Conservation (phyloP, 2,329 filamentous ascomycete genomes). For the Penicillium sp. region DNA sequence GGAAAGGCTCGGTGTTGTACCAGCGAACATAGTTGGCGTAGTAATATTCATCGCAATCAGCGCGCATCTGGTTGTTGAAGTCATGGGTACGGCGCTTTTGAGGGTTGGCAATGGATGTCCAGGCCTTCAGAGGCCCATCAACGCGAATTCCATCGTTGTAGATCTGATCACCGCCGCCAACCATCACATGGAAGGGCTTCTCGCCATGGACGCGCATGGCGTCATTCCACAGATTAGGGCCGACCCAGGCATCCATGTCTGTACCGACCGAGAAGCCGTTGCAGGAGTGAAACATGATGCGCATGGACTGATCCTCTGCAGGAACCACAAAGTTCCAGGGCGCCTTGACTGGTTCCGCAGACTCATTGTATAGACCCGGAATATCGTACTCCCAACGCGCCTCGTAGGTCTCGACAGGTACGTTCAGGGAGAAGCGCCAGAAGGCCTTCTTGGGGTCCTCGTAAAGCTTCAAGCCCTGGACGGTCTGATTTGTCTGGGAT, state of each 20-base stretch:
- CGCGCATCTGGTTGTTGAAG: slow-evolving; percentile 70
- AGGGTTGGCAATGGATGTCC: slow-evolving; percentile 67
- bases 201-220: slow-evolving; percentile 65
- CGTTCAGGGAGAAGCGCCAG: slow-evolving; percentile 63
- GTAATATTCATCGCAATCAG: slow-evolving; percentile 66
- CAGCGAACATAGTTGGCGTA: slow-evolving; percentile 66
- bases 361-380: slow-evolving; percentile 67
- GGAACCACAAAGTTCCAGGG: slow-evolving; percentile 63
- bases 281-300: slow-evolving; percentile 73
- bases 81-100: slow-evolving; percentile 64
- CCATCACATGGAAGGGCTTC: slow-evolving; percentile 70
- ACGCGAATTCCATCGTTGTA: slow-evolving; percentile 82
- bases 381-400: slow-evolving; percentile 80
- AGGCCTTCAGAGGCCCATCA: slow-evolving; percentile 74
- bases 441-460: slow-evolving; percentile 65
- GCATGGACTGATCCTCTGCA: slow-evolving; percentile 67
- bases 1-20: slow-evolving; percentile 73
- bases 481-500: slow-evolving; percentile 26
- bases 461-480: slow-evolving; percentile 62
- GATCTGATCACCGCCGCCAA: slow-evolving; percentile 90
- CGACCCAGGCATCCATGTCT: slow-evolving; percentile 67
- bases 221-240: slow-evolving; percentile 68
- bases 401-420: slow-evolving; percentile 74
- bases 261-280: slow-evolving; percentile 72
- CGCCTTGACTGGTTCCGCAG: slow-evolving; percentile 61